Evolutionary conservation across 2,329 filamentous ascomycete species (phyloP).

Genomic region (Biscogniauxia marginata): DNA sequence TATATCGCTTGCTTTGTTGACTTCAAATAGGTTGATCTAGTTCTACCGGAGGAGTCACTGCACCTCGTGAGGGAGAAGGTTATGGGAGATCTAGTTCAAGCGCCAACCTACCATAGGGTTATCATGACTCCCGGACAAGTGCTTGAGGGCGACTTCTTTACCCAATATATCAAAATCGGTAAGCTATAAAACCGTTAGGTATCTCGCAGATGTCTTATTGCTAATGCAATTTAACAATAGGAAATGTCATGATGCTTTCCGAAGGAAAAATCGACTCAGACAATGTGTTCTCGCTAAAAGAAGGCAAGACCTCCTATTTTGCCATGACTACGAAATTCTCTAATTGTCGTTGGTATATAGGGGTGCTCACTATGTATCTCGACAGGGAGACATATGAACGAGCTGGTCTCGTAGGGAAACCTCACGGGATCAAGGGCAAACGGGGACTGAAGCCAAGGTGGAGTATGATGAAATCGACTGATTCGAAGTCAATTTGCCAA

Average conservation of each 20-base stretch:
- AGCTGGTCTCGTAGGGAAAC: constrained; percentile 74
- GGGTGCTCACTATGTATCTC: constrained; percentile 71
- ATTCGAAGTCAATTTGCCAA: neutral
- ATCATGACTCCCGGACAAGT: constrained; percentile 71
- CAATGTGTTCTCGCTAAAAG: constrained; percentile 67
- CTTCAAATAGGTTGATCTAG: constrained; percentile 58
- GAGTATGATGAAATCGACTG: constrained; percentile 48
- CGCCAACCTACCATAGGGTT: constrained; percentile 62
- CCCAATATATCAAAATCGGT: constrained; percentile 81
- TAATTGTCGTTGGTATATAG: constrained; percentile 32
- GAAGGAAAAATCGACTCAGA: constrained; percentile 69
- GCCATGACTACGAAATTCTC: neutral
- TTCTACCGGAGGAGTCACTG: constrained; percentile 67
- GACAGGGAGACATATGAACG: constrained; percentile 81
- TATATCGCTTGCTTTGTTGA: neutral
- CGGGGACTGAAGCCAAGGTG: constrained; percentile 68
- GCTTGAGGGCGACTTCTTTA: constrained; percentile 74
- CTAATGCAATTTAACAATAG: constrained; percentile 41
- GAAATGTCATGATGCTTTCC: constrained; percentile 80
- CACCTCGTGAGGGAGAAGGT: constrained; percentile 54
- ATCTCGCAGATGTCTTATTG: neutral
- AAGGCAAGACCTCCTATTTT: constrained; percentile 51
- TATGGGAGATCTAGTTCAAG: constrained; percentile 29
- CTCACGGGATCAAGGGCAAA: constrained; percentile 57
- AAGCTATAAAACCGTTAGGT: constrained; percentile 10